phyloP scores from a whole-genome alignment of 768 basidiomycete genomes.

The Chlorophyllum brunneum region DNA sequence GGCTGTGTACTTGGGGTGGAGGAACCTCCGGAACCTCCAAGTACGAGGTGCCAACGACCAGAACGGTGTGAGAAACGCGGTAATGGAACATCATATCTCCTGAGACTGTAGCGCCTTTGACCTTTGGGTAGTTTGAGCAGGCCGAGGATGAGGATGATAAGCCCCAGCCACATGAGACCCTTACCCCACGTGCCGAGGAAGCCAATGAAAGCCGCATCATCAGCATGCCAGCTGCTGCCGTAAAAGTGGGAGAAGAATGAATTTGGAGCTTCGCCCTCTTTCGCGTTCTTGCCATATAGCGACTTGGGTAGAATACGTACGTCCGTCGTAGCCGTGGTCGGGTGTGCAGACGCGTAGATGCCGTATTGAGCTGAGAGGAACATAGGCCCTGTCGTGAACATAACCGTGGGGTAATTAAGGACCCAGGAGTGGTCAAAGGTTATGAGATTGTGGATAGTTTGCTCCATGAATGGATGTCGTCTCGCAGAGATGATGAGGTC shows the following conservation, averaged over 20 bases:
- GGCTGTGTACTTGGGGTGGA: constrained; percentile 30
- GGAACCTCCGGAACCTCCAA: constrained; percentile 60
- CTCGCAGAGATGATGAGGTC: constrained; percentile 93
- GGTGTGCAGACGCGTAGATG: constrained; percentile 71
- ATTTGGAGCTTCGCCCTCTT: constrained; percentile 75
- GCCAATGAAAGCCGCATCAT: constrained; percentile 95
- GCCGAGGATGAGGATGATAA: constrained; percentile 68
- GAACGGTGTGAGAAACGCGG: constrained; percentile 65
- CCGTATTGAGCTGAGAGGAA: constrained; percentile 95
- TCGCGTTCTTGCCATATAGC: constrained; percentile 96
- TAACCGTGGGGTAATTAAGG: constrained; percentile 98
- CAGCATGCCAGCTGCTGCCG: constrained; percentile 97
- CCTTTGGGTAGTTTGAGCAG: constrained; percentile 51
- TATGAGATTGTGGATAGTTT: constrained; percentile 88
- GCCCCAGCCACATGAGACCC: constrained; percentile 79
- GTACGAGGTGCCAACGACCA: constrained; percentile 71
- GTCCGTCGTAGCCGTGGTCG: constrained; percentile 60
- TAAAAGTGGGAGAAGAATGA: constrained; percentile 98
- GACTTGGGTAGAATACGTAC: constrained; percentile 93
- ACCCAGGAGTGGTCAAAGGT: constrained; percentile 93
- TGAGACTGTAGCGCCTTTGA: constrained; percentile 56
- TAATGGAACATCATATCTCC: constrained; percentile 73
- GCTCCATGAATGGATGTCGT: constrained; percentile 83
- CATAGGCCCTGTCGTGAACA: constrained; percentile 99
- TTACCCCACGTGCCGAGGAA: constrained; percentile 92